Conservation (phyloP, 495 filamentous ascomycete genomes). For the Terfezia claveryi region DNA sequence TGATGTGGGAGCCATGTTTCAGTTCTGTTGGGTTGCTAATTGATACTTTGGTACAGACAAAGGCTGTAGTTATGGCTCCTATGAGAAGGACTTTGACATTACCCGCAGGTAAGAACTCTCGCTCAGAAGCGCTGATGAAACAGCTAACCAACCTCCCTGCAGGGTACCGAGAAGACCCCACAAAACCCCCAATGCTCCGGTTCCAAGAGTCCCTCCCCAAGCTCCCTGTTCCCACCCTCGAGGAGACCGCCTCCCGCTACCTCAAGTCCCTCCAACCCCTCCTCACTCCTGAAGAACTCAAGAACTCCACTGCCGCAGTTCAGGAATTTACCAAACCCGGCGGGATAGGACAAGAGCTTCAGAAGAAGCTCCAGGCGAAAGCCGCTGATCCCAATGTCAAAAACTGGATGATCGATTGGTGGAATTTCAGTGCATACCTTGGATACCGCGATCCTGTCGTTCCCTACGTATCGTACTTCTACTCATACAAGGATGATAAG, state of each 20-base stretch:
- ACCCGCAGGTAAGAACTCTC: neutral
- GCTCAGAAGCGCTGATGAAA: neutral
- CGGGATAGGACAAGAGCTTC: constrained; percentile 61
- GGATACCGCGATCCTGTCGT: constrained; percentile 86
- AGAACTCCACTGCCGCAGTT: constrained; percentile 41
- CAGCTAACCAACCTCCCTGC: neutral
- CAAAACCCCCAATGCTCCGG: constrained; percentile 80
- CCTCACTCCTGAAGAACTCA: constrained; percentile 38
- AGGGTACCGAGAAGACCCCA: constrained; percentile 84
- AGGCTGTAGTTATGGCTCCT: neutral
- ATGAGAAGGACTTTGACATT: neutral
- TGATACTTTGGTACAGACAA: neutral
- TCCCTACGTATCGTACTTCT: constrained; percentile 98
- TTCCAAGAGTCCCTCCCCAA: constrained; percentile 89
- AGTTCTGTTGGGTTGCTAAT: neutral
- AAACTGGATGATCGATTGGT: constrained; percentile 97
- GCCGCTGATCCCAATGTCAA: constrained; percentile 62
- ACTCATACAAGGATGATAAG: constrained; percentile 88
- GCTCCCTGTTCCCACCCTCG: constrained; percentile 75
- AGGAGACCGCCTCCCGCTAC: constrained; percentile 82
- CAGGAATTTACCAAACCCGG: constrained; percentile 44
- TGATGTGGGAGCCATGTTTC: neutral
- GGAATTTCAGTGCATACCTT: constrained; percentile 85
- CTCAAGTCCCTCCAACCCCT: constrained; percentile 72
- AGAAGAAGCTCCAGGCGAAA: constrained; percentile 65